Conservation (phyloP, 2,329 filamentous ascomycete species). For the Aspergillus glaucus region DNA sequence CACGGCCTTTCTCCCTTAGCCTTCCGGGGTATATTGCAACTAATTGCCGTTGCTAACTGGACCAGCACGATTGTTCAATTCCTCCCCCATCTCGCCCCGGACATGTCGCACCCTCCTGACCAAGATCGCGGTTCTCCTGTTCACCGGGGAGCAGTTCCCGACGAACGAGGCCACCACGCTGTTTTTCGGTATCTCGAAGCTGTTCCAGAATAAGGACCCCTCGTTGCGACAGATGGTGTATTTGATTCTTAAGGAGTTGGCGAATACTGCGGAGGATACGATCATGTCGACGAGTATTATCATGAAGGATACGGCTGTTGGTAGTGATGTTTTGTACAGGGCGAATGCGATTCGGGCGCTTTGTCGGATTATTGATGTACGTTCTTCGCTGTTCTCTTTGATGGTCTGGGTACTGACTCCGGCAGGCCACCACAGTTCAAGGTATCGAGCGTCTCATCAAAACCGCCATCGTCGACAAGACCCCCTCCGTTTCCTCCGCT, state of each 20-base stretch:
- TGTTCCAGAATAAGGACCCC: constrained; percentile 99
- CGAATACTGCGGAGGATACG: constrained; percentile 91
- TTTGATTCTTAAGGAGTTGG: constrained; percentile 94
- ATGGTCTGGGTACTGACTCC: constrained; percentile 10
- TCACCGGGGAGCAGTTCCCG: constrained; percentile 94
- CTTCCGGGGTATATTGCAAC: constrained; percentile 9
- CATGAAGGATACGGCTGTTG: constrained; percentile 97
- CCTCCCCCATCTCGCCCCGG: constrained; percentile 90
- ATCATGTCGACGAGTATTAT: constrained; percentile 99
- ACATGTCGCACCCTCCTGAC: constrained; percentile 96
- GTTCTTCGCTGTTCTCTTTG: constrained; percentile 23
- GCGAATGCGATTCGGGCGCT: constrained; percentile 93
- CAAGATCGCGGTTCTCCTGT: constrained; percentile 92
- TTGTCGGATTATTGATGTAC: constrained; percentile 92
- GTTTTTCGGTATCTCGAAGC: constrained; percentile 98
- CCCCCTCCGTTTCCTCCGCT: constrained; percentile 91
- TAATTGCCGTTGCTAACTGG: constrained; percentile 10
- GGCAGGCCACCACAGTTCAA: constrained; percentile 83
- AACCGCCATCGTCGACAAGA: constrained; percentile 98
- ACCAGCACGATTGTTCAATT: constrained; percentile 93
- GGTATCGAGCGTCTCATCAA: constrained; percentile 98
- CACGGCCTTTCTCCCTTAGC: constrained; percentile 20
- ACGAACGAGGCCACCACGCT: constrained; percentile 95
- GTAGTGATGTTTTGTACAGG: constrained; percentile 87
- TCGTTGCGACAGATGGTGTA: constrained; percentile 98